Evolutionary conservation across 1,284 basidiomycete species (phyloP).

Genomic region (Bondarzewia mesenterica): DNA sequence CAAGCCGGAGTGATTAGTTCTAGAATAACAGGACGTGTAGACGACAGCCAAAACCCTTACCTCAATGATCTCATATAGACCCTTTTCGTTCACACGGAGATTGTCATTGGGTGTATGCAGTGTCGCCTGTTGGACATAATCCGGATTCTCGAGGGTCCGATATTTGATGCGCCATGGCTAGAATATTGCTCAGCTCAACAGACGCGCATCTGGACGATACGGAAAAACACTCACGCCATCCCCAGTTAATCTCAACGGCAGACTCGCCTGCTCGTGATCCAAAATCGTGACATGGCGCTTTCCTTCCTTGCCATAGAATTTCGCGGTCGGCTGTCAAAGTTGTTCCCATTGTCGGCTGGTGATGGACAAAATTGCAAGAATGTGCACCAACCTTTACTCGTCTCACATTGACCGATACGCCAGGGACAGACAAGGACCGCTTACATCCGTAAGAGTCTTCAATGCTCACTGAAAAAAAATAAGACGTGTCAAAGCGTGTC

Average conservation of each 20-base stretch:
- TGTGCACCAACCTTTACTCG: constrained; percentile 55
- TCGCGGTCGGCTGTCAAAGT: constrained; percentile 66
- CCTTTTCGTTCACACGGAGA: constrained; percentile 62
- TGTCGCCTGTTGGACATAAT: constrained; percentile 33
- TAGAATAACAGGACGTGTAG: neutral
- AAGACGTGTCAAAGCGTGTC: neutral
- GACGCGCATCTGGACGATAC: neutral
- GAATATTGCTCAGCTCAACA: neutral
- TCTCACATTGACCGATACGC: constrained; percentile 85
- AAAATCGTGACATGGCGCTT: constrained; percentile 59
- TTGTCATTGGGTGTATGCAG: constrained; percentile 64
- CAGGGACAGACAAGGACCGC: constrained; percentile 67
- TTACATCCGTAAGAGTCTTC: constrained; percentile 89
- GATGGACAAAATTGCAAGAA: constrained; percentile 2
- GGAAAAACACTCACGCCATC: constrained; percentile 55
- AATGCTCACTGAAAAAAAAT: constrained; percentile 52
- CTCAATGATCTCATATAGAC: constrained; percentile 69
- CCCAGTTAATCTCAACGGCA: constrained; percentile 81
- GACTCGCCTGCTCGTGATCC: constrained; percentile 65
- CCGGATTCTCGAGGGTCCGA: constrained; percentile 42
- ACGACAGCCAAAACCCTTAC: constrained; percentile 31
- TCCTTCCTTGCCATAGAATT: constrained; percentile 65
- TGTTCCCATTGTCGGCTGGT: constrained; percentile 1
- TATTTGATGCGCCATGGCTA: constrained; percentile 87
- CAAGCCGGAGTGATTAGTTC: neutral